phyloP scores from a whole-genome alignment of 495 filamentous ascomycete species.

The Penicillium herquei region DNA sequence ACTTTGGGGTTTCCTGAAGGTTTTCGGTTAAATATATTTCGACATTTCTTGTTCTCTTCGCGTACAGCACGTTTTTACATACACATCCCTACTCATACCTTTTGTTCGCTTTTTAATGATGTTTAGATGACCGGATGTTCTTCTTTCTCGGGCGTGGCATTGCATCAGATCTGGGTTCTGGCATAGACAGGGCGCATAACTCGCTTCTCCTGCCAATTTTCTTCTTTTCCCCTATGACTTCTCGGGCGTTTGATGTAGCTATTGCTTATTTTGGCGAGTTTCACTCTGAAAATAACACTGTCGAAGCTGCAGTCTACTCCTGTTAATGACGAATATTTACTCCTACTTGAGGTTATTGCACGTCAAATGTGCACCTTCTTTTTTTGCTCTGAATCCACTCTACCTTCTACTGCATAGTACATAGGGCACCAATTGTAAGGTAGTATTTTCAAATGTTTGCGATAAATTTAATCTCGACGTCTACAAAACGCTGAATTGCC shows the following conservation, averaged over 20 bases:
- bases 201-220: slow-evolving; percentile 3
- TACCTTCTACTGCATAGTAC: too few relatives aligned
- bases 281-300: background rate
- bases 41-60: background rate
- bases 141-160: slow-evolving; percentile 16
- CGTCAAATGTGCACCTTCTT: too few relatives aligned
- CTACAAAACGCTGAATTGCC: too few relatives aligned
- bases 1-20: slow-evolving; percentile 89
- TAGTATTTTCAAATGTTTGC: too few relatives aligned
- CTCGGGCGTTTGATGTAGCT: background rate
- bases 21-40: slow-evolving; percentile 61
- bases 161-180: slow-evolving; percentile 19
- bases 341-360: too few relatives aligned
- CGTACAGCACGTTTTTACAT: background rate
- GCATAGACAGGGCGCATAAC: slow-evolving; percentile 13
- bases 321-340: too few relatives aligned
- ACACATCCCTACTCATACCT: slow-evolving; percentile 5
- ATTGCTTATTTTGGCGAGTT: background rate
- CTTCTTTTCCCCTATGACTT: background rate
- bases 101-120: slow-evolving; percentile 8
- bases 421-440: too few relatives aligned
- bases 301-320: too few relatives aligned
- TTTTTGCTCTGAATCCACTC: too few relatives aligned
- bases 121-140: slow-evolving; percentile 16
- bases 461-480: too few relatives aligned